Evolutionary conservation across 345 rosid species (phyloP), one percentile per base, ranked within the genome.

Genomic region (Schrenkiella parvula): DNA sequence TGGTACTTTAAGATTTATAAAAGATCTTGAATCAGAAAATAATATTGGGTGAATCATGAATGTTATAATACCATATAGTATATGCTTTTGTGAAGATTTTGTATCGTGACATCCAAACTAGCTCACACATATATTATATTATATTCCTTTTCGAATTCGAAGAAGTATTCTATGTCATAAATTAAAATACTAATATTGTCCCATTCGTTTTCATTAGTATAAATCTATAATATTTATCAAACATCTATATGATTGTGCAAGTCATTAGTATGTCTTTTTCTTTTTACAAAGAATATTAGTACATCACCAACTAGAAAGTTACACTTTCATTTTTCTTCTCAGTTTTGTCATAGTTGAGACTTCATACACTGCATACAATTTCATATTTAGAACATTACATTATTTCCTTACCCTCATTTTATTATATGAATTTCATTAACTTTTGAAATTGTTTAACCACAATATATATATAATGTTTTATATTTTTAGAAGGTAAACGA

Each of bases 31-130:
- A 52, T 52, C 58, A 52, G 19, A 52, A 26, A 26, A 52, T 26
- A 26, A 26, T 26, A 52, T 8, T 26, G 8, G 12, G 58, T 52
- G 3, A 50, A 47, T 6, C 47, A 42, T 50, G 31, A 34, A 70
- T 57, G 38, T 17, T 6, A 8, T 11, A 2, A 8, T 22, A 7
- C 2, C 26, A 39, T 41, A 26, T 10, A 61, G 50, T 51, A 37
- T 23, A 47, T 28, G 59, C 14, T 59, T 21, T 63, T 63, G 37
- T 22, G 29, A 52, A 63, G 70, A 72, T 31, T 31, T 41, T 31
- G 55, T 63, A 2, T 63, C 14, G 26, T 63, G 46, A 51, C 46
- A 64, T 31, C 64, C 55, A 32, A 53, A 42, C 70, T 42, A n/a
- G n/a, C n/a, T n/a, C n/a, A n/a, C 37, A 42, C 68, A 28, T 13